Percentiles rank a stretch among this genome's conserved stretches.
Conservation (phyloP, 2,329 filamentous ascomycete genomes). For the Sarocladiaceae sp. region DNA sequence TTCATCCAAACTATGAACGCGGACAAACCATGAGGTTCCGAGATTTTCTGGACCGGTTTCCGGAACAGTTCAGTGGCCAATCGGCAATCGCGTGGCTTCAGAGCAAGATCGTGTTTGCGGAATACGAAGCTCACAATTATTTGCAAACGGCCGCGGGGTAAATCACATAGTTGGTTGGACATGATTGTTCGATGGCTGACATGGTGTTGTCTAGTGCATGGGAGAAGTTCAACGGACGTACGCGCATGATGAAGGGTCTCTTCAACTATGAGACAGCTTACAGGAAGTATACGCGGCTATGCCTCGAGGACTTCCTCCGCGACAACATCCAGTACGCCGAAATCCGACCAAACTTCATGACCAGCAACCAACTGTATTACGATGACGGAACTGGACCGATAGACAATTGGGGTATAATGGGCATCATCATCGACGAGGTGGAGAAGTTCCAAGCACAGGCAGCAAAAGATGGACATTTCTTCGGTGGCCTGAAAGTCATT, state of each 20-base stretch:
- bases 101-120: slow-evolving; percentile 55
- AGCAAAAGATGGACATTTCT: slow-evolving; percentile 30
- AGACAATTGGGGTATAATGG: slow-evolving; percentile 53
- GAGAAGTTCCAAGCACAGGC: slow-evolving; percentile 32
- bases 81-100: slow-evolving; percentile 48
- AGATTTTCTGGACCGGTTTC: slow-evolving; percentile 33
- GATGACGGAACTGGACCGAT: slow-evolving; percentile 48
- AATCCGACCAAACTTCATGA: slow-evolving; percentile 63
- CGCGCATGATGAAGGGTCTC: slow-evolving; percentile 66
- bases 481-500: slow-evolving; percentile 63
- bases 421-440: slow-evolving; percentile 52
- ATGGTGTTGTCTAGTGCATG: slow-evolving; percentile 36
- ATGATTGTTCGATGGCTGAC: slow-evolving; percentile 10
- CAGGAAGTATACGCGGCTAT: slow-evolving; percentile 50
- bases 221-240: slow-evolving; percentile 61
- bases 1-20: slow-evolving; percentile 39
- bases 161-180: slow-evolving; percentile 15
- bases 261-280: slow-evolving; percentile 62
- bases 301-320: slow-evolving; percentile 54
- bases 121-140: slow-evolving; percentile 50
- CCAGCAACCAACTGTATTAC: slow-evolving; percentile 52
- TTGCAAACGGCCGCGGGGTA: slow-evolving; percentile 49
- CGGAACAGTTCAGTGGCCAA: slow-evolving; percentile 16
- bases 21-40: slow-evolving; percentile 37
- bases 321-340: slow-evolving; percentile 68